Evolutionary conservation across 1,284 basidiomycete genomes (phyloP).

Genomic region (Tilletia horrida): DNA sequence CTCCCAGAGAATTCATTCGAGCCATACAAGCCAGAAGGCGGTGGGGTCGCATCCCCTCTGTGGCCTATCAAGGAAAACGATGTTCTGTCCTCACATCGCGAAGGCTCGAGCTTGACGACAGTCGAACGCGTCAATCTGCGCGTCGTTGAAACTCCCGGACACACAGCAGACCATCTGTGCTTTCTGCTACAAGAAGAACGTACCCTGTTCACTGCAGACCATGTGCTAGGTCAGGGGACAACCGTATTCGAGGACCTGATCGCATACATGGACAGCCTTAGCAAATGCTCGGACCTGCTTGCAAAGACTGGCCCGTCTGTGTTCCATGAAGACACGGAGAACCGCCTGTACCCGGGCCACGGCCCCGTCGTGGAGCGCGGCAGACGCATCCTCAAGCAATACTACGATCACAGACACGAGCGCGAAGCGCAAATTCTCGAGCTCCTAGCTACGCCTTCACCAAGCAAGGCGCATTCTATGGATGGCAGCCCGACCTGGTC

Average conservation of each 20-base stretch:
- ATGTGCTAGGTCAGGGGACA: slow-evolving; percentile 84
- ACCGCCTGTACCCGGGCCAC: slow-evolving; percentile 75
- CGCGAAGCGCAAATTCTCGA: slow-evolving; percentile 75
- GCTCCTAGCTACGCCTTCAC: slow-evolving; percentile 59
- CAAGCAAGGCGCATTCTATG: slow-evolving; percentile 21
- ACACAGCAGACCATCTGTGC: slow-evolving; percentile 80
- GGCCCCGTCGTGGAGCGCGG: slow-evolving; percentile 70
- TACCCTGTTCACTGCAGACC: slow-evolving; percentile 79
- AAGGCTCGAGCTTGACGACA: not conserved
- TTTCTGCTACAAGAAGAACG: slow-evolving; percentile 56
- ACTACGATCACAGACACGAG: slow-evolving; percentile 76
- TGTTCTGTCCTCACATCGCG: slow-evolving; percentile 20
- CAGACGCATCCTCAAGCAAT: slow-evolving; percentile 64
- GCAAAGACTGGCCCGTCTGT: slow-evolving; percentile 18
- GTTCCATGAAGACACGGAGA: slow-evolving; percentile 23
- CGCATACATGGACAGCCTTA: slow-evolving; percentile 69
- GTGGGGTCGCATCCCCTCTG: slow-evolving; percentile 18
- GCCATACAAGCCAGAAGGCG: slow-evolving; percentile 28
- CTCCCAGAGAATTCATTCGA: slow-evolving; percentile 82
- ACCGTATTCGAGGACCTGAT: slow-evolving; percentile 82
- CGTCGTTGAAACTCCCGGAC: slow-evolving; percentile 82
- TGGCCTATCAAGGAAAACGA: slow-evolving; percentile 33
- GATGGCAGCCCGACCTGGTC: slow-evolving; percentile 40
- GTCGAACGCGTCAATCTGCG: slow-evolving; percentile 43
- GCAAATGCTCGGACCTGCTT: slow-evolving; percentile 62